Percentiles rank a stretch among this genome's conserved stretches.
phyloP scores from a whole-genome alignment of 2,329 filamentous ascomycete genomes.

The Aspergillus sergii region DNA sequence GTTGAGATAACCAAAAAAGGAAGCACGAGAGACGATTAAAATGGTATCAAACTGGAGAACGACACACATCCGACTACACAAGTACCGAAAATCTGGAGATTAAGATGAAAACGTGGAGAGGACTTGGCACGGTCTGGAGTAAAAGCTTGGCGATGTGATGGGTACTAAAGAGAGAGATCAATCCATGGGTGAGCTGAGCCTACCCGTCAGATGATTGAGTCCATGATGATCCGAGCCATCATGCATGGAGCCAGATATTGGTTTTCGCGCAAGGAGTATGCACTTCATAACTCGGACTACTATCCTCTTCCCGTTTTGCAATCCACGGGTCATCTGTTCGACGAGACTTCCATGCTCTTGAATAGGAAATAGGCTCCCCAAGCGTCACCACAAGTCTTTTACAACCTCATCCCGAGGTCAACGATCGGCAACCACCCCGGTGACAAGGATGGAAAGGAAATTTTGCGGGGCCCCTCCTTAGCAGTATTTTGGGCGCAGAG shows the following conservation, averaged over 20 bases:
- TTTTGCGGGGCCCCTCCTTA: not conserved
- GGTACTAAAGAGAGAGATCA: not conserved
- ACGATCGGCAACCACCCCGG: not conserved
- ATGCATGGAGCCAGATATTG: not conserved
- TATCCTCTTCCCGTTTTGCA: not conserved
- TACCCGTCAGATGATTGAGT: not conserved
- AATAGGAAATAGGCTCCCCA: slow-evolving; percentile 1
- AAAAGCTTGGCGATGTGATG: slow-evolving; percentile 2
- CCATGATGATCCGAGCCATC: not conserved
- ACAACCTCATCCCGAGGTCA: not conserved
- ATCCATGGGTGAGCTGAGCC: not conserved
- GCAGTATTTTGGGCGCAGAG: not conserved
- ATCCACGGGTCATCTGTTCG: not conserved
- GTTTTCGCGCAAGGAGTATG: not conserved
- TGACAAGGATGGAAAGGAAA: not conserved
- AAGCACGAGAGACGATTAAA: not conserved
- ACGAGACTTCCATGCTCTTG: not conserved
- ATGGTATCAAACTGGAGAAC: not conserved
- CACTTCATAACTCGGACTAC: not conserved
- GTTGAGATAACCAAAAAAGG: not conserved
- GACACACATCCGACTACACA: not conserved
- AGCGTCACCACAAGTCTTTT: not conserved
- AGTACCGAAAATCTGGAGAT: not conserved
- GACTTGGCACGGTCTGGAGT: not conserved
- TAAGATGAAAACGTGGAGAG: not conserved